These are phyloP conservation scores for Podaxis sp. DNA, from an alignment of 768 basidiomycete genomes.

Conservation along the genomic window DNA sequence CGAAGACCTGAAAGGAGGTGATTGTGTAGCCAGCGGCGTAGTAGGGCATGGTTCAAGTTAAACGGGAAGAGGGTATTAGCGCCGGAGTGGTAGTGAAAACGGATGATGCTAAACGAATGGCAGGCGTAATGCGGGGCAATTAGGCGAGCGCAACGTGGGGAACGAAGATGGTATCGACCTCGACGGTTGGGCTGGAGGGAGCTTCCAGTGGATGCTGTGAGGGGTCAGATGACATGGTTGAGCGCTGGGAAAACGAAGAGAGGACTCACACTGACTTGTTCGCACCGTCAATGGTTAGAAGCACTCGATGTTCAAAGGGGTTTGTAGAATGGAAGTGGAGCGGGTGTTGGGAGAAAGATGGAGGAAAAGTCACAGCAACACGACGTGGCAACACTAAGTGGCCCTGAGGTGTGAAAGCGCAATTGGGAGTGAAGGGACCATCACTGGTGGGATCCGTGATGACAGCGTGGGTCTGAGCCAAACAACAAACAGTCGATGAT, in stretches of 20 bases:
- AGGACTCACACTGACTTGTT: too few relatives aligned
- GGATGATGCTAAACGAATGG: background rate
- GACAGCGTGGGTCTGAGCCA: background rate
- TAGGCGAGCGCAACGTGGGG: background rate
- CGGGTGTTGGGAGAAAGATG: background rate
- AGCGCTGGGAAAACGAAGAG: background rate
- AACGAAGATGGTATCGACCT: background rate
- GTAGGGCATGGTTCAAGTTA: constrained; percentile 10
- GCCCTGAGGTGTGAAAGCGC: background rate
- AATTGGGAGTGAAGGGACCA: background rate
- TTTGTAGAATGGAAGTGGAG: background rate
- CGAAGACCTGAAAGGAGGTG: constrained; percentile 12
- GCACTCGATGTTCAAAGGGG: background rate
- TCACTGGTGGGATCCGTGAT: background rate
- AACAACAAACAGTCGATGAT: background rate
- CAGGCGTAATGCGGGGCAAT: background rate
- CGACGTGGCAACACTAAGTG: constrained; percentile 1
- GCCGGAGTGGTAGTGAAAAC: background rate
- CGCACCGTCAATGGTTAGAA: background rate
- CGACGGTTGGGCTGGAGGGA: background rate
- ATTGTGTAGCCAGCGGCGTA: constrained; percentile 14
- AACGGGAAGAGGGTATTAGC: background rate
- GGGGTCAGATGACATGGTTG: background rate
- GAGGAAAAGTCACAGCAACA: background rate
- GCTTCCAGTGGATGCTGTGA: background rate